phyloP scores from a whole-genome alignment of 2,329 filamentous ascomycete genomes.

The Apiospora malaysiana region DNA sequence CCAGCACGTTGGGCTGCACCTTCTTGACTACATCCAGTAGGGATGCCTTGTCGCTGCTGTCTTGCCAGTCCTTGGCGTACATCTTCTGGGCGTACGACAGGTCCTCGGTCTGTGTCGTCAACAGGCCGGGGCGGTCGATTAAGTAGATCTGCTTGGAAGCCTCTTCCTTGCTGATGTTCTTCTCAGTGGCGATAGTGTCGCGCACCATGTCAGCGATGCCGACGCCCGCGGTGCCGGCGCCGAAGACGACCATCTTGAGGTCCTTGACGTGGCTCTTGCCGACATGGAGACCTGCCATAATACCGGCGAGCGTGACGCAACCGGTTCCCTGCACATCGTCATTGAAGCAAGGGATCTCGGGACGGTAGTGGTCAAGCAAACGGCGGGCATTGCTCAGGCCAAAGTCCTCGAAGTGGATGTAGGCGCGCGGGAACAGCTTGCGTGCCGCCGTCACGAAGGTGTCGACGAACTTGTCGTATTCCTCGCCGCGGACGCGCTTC shows the following conservation, averaged over 20 bases:
- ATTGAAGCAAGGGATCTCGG: constrained; percentile 83
- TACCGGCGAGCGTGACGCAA: constrained; percentile 83
- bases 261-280: constrained; percentile 70
- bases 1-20: constrained; percentile 79
- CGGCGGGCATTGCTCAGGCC: constrained; percentile 76
- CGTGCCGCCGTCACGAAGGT: constrained; percentile 72
- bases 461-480: constrained; percentile 80
- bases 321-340: constrained; percentile 91
- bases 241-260: constrained; percentile 76
- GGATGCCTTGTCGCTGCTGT: constrained; percentile 54
- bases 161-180: constrained; percentile 71
- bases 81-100: constrained; percentile 70
- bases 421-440: constrained; percentile 77
- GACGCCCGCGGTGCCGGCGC: constrained; percentile 80
- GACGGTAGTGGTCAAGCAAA: constrained; percentile 77
- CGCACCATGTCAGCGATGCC: constrained; percentile 86
- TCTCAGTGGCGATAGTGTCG: constrained; percentile 77
- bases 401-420: constrained; percentile 92
- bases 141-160: constrained; percentile 82
- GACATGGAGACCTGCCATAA: constrained; percentile 77
- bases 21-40: constrained; percentile 71
- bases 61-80: constrained; percentile 72
- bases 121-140: constrained; percentile 80
- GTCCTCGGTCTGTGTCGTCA: constrained; percentile 66
- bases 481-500: constrained; percentile 68